Base-by-base conservation (phyloP, 2,329 filamentous ascomycete species). In the Calonectria pseudoreteaudii region DNA sequence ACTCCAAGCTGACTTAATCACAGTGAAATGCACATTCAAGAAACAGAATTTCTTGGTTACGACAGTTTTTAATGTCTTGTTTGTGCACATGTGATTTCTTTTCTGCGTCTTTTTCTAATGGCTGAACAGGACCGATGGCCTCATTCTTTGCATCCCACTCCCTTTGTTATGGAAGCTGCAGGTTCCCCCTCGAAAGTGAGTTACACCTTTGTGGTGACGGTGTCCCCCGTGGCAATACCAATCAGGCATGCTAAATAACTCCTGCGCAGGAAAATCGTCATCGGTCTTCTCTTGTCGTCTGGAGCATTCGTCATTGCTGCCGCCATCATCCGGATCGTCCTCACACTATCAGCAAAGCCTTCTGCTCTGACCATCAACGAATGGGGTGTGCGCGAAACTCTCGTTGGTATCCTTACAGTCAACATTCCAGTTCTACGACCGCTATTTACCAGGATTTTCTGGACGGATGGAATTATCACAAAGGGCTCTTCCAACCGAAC, bases 341-440 rank as follows among this genome's bases (percentile, higher is more conserved):
- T 81, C 0, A 80, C 77, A 0, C 56, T 81, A 0, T 75, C 79
- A 7, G 72, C 77, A 4, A 78, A 77, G 8, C 74, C 77, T 14
- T 80, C 77, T 1, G 79, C 78, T 1, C 73, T 79, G 0, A 80
- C 77, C 0, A 73, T 81, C 41, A 82, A 80, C 72, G 53, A 67
- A 50, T 81, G 78, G 80, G 79, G 79, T 1, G 79, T 82, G 6
- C 79, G 80, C 0, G 80, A 82, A 30, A 82, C 79, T 70, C 84
- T 86, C 56, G 83, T 86, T 44, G 84, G 82, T 20, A 83, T 86
- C 31, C 81, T 86, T 44, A 82, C 83, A 18, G 83, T 86, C 71
- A 85, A 84, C 67, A 74, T 80, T 0, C 76, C 78, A 0, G 72
- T 79, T 2, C 62, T 79, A 0, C 50, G 76, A 30, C 74, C 74